Evolutionary conservation across 257 asterid genomes (phyloP).

Genomic region (Nicotiana knightiana): DNA sequence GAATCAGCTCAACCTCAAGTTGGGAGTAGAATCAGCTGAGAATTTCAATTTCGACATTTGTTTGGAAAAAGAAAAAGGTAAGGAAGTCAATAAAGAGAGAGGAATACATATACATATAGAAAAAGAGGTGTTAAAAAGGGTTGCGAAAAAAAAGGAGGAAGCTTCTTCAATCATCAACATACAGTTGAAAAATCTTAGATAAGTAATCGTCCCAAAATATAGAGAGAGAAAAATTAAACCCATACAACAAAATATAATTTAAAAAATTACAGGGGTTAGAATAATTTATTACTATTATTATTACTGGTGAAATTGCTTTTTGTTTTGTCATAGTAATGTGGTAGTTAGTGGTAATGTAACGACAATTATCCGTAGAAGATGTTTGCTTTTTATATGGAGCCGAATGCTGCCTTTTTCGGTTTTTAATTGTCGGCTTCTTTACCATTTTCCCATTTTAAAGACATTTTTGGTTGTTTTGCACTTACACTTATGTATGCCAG

Average conservation of each 20-base stretch:
- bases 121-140: conserved; percentile 25
- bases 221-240: conserved; percentile 10
- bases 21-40: neutral
- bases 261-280: neutral
- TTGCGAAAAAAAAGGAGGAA: neutral
- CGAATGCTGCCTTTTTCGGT: conserved; percentile 27
- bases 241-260: neutral
- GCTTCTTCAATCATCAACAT: conserved; percentile 24
- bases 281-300: neutral
- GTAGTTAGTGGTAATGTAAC: neutral
- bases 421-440: conserved; percentile 2
- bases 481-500: neutral
- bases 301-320: conserved; percentile 2
- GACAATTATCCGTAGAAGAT: neutral
- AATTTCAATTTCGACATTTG: conserved; percentile 8
- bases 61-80: neutral
- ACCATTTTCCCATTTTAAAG: neutral
- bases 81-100: conserved; percentile 4
- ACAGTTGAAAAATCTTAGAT: conserved; percentile 43
- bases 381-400: conserved; percentile 14
- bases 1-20: neutral
- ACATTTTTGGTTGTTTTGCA: too few relatives aligned
- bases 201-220: neutral
- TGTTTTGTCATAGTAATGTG: neutral
- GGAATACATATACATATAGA: neutral